Evolutionary conservation across 495 filamentous ascomycete genomes (phyloP), one percentile per base, ranked within the genome.

Genomic region (Apodospora peruviana): DNA sequence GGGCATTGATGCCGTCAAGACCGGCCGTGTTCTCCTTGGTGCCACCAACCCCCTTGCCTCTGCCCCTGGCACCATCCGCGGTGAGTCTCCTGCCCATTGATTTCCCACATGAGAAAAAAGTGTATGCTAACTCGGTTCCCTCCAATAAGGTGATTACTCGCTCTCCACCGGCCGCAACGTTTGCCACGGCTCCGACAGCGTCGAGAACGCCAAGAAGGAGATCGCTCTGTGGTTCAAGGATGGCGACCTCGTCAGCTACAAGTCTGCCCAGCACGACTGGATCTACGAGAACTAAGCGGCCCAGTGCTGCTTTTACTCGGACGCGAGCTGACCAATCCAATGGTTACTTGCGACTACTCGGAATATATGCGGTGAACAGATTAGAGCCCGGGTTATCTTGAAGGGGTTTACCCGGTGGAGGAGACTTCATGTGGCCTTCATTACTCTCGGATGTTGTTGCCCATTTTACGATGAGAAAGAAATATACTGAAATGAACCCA

Each of bases 131-230:
- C 24, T 3, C 53, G 62, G 43, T 57, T 36, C 18, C 3, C 5
- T 2, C 20, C 21, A 16, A 24, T 5, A 46, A 43, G 57, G 59
- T 47, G 63, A 74, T 62, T 71, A 52, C 51, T 67, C 68, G 55
- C 69, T 78, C 41, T 88, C 91, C 64, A 87, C 93, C 63, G 93
- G 93, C 75, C 90, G 93, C 68, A 98, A 98, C 80, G 88, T 98
- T 74, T 96, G 93, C 84, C 93, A 98, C 82, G 93, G 93, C 67
- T 95, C 90, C 73, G 93, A 98, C 83, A 82, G 78, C 73, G 91
- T 97, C 73, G 93, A 97, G 82, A 93, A 77, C 76, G 93, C 93
- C 72, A 83, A 97, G 86, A 96, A 96, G 87, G 93, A 98, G 81
- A 98, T 98, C 67, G 85, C 80, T 58, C 85, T 96, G 64, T 98